A percentile compares a stretch with the other conserved stretches of the same genome.
Conservation (phyloP, 2,329 filamentous ascomycete species). For the Botrytis tulipae region DNA sequence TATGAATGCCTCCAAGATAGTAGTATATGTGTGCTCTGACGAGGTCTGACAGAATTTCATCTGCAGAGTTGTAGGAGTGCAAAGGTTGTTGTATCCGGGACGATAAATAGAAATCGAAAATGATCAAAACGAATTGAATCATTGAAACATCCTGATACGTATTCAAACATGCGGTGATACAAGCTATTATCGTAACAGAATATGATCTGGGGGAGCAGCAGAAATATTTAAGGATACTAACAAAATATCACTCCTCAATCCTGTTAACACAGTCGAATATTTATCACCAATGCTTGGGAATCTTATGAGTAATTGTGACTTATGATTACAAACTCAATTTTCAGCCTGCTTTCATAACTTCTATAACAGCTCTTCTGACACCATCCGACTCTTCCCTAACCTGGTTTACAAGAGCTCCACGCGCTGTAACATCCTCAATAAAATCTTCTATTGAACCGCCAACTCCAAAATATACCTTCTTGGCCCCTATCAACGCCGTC, state of each 20-base stretch:
- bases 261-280: background rate
- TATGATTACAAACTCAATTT: background rate
- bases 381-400: constrained; percentile 60
- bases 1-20: background rate
- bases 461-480: constrained; percentile 81
- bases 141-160: too few relatives aligned
- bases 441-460: constrained; percentile 80
- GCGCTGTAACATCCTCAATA: constrained; percentile 49
- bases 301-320: background rate
- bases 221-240: background rate
- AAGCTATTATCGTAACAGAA: background rate
- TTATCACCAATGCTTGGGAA: background rate
- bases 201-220: background rate
- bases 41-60: background rate
- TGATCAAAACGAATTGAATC: background rate
- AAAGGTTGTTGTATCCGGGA: background rate
- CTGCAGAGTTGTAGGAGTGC: background rate
- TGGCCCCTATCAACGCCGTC: constrained; percentile 66
- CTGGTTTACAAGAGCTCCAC: constrained; percentile 49
- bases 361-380: constrained; percentile 59
- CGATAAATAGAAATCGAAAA: background rate
- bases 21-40: background rate
- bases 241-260: background rate
- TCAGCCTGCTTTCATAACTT: constrained; percentile 29
- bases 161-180: background rate